Conservation (phyloP, 352 stramenopile species). For the Phytophthora uliginosa region DNA sequence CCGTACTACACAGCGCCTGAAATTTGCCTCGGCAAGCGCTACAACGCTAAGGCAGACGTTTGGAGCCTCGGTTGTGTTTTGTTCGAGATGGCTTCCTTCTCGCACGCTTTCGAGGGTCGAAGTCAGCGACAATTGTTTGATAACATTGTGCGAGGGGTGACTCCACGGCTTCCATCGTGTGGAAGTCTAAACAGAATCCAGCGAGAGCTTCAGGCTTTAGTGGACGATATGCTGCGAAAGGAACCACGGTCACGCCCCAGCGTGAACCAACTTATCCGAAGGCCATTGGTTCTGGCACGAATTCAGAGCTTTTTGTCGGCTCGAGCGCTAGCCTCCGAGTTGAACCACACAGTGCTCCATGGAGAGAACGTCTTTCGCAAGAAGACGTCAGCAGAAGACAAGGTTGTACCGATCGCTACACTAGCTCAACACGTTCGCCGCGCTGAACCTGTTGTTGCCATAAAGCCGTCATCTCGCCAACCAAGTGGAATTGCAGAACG, state of each 20-base stretch:
- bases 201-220: conserved; percentile 41
- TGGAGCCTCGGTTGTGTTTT: conserved; percentile 96
- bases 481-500: conserved; percentile 36
- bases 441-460: conserved; percentile 8
- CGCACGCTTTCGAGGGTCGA: conserved; percentile 91
- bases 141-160: conserved; percentile 60
- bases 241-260: conserved; percentile 69
- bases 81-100: conserved; percentile 93
- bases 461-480: conserved; percentile 14
- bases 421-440: conserved; percentile 18
- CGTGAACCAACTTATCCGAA: conserved; percentile 69
- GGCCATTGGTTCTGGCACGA: conserved; percentile 63
- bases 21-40: conserved; percentile 93
- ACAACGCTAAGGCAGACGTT: conserved; percentile 96
- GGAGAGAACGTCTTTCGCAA: conserved; percentile 76
- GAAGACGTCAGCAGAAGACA: conserved; percentile 17
- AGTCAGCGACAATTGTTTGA: conserved; percentile 84
- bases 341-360: conserved; percentile 81
- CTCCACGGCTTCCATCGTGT: conserved; percentile 24
- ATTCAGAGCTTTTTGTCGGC: conserved; percentile 77
- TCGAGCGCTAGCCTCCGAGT: conserved; percentile 57
- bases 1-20: conserved; percentile 96
- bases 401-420: not conserved
- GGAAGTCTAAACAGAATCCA: conserved; percentile 22
- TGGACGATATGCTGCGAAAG: conserved; percentile 71